Evolutionary conservation across 2,329 filamentous ascomycete species (phyloP).

Genomic region (Sclerotinia subarctica): DNA sequence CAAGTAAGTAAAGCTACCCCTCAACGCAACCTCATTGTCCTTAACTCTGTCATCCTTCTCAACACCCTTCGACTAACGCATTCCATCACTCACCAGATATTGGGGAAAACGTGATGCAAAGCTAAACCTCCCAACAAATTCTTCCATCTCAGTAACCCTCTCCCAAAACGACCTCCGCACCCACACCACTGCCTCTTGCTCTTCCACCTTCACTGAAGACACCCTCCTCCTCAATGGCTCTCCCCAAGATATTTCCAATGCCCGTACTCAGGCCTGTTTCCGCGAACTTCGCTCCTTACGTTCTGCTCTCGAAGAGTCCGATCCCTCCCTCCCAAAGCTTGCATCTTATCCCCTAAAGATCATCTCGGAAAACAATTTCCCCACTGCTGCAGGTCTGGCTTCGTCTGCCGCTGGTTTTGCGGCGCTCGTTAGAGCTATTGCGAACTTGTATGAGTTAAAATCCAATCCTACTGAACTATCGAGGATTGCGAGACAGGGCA

Average conservation of each 20-base stretch:
- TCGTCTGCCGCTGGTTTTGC: conserved; percentile 69
- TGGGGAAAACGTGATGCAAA: conserved; percentile 96
- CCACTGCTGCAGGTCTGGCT: conserved; percentile 86
- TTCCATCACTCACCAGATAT: conserved; percentile 51
- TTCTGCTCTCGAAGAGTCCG: conserved; percentile 65
- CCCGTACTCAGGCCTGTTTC: conserved; percentile 93
- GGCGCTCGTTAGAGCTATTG: conserved; percentile 77
- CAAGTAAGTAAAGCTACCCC: conserved; percentile 58
- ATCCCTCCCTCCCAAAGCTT: conserved; percentile 77
- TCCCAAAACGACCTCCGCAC: conserved; percentile 92
- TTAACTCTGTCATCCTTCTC: neutral
- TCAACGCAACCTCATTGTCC: conserved; percentile 19
- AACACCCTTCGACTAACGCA: conserved; percentile 26
- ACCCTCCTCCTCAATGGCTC: conserved; percentile 81
- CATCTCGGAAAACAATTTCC: conserved; percentile 98
- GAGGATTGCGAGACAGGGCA: conserved; percentile 87
- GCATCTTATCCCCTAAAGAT: conserved; percentile 75
- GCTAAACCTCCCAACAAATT: conserved; percentile 96
- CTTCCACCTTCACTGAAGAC: conserved; percentile 63
- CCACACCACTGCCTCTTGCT: conserved; percentile 92
- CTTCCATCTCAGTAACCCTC: conserved; percentile 93
- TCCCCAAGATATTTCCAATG: conserved; percentile 77
- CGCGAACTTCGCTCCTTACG: conserved; percentile 78
- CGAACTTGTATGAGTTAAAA: conserved; percentile 84
- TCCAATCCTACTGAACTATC: conserved; percentile 80